Evolutionary conservation across 768 basidiomycete species (phyloP).

Genomic region (Leccinum longicurvipes): DNA sequence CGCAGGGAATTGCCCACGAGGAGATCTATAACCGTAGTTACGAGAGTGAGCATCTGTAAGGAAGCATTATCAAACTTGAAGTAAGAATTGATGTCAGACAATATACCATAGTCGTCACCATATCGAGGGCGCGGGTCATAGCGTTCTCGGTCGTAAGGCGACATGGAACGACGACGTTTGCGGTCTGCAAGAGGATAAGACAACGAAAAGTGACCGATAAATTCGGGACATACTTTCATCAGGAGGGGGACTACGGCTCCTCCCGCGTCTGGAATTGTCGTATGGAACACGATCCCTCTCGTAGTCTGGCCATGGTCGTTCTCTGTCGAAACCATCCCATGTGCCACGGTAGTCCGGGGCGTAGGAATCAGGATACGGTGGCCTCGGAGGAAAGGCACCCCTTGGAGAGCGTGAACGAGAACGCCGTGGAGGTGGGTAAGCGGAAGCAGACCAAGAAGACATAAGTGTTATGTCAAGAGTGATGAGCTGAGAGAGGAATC

Average conservation of each 20-base stretch:
- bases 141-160: conserved; percentile 78
- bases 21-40: conserved; percentile 57
- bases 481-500: conserved; percentile 45
- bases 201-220: not conserved
- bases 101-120: conserved; percentile 76
- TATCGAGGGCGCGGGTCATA: conserved; percentile 83
- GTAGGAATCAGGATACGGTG: conserved; percentile 56
- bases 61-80: conserved; percentile 9
- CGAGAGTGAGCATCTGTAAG: conserved; percentile 62
- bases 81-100: not conserved
- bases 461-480: conserved; percentile 45
- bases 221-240: conserved; percentile 55
- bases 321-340: conserved; percentile 73
- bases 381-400: conserved; percentile 50
- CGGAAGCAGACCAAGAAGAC: conserved; percentile 70
- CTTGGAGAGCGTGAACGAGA: conserved; percentile 80
- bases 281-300: conserved; percentile 68
- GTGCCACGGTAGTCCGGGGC: conserved; percentile 57
- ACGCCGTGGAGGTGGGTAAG: conserved; percentile 72
- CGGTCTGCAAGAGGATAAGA: conserved; percentile 41
- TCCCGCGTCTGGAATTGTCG: conserved; percentile 65
- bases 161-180: conserved; percentile 72
- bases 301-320: conserved; percentile 60
- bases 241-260: conserved; percentile 72
- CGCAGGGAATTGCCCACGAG: conserved; percentile 48